Conservation (phyloP, 495 filamentous ascomycete genomes). For the Pyronema omphalodes region DNA sequence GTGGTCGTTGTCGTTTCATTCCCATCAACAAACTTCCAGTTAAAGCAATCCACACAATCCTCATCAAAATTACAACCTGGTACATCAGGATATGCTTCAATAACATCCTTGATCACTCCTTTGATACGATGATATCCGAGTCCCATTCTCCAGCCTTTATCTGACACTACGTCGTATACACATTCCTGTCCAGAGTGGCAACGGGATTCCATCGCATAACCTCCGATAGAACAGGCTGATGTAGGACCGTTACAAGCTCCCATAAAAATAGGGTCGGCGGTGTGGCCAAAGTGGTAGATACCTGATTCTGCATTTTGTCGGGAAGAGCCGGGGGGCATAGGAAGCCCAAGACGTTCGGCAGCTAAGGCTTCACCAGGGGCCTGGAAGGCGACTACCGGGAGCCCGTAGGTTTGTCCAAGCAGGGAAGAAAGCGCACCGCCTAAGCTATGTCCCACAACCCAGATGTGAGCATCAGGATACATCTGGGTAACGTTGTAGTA, state of each 20-base stretch:
- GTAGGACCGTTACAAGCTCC: conserved; percentile 82
- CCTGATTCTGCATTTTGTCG: conserved; percentile 32
- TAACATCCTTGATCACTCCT: conserved; percentile 65
- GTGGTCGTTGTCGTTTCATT: conserved; percentile 66
- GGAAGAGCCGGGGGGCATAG: conserved; percentile 51
- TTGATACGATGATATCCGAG: conserved; percentile 72
- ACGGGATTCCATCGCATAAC: conserved; percentile 79
- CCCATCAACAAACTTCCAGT: conserved; percentile 87
- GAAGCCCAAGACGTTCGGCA: conserved; percentile 67
- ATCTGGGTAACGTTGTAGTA: conserved; percentile 81
- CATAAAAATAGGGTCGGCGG: conserved; percentile 87
- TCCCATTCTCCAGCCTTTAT: conserved; percentile 77
- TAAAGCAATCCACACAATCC: conserved; percentile 76
- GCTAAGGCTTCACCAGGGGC: conserved; percentile 79
- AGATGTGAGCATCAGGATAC: conserved; percentile 72
- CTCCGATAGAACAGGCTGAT: conserved; percentile 70
- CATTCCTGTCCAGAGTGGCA: conserved; percentile 83
- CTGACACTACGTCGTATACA: conserved; percentile 73
- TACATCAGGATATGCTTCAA: conserved; percentile 59
- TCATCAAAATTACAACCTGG: conserved; percentile 49
- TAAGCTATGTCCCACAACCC: conserved; percentile 77
- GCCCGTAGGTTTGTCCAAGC: conserved; percentile 74
- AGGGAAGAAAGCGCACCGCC: conserved; percentile 74
- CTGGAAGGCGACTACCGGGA: conserved; percentile 76
- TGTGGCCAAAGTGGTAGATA: conserved; percentile 77